Evolutionary conservation across 306 rosid genomes (phyloP), one percentile per base, ranked within the genome.

Genomic region (Dalbergia cochinchinensis): DNA sequence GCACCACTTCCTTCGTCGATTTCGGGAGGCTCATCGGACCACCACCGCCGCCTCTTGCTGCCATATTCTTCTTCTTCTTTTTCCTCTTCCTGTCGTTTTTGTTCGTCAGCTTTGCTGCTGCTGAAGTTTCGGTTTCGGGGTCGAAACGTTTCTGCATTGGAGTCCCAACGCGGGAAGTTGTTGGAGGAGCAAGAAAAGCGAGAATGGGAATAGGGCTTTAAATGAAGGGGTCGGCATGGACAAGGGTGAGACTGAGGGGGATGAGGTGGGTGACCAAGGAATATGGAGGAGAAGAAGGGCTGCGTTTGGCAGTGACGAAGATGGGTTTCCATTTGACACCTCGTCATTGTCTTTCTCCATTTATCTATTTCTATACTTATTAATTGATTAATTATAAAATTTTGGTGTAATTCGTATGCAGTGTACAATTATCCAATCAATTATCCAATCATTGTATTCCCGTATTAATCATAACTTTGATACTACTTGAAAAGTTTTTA

Each of bases 151-250:
- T 91, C 95, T 41, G 94, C 93, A 69, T 88, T 93, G 72, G 98
- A 90, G 48, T 93, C 92, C 94, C 93, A 91, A 57, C 92, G 95
- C 0, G 92, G 96, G 89, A 82, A 87, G 51, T 78, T 77, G 64
- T 34, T 82, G 74, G 83, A 57, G 63, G 91, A 60, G 73, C 73
- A 89, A 72, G 83, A 83, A 82, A 75, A 63, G 53, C 84, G 88
- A 73, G 44, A 78, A n/a, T 16, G 82, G 53, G 73, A 70, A 31
- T 67, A 16, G 63, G 85, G 71, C 59, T 57, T 85, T 0, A 45
- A 7, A 60, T 59, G 62, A 78, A 69, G 31, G 75, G 45, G 78
- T 34, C 77, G 92, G 87, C 91, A 84, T 81, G 89, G 90, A 84
- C 4, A 55, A 33, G 19, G 64, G 11, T n/a, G 86, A 55, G 75